Conservation (phyloP, 495 filamentous ascomycete species). For the Umbilicaria muhlenbergii region DNA sequence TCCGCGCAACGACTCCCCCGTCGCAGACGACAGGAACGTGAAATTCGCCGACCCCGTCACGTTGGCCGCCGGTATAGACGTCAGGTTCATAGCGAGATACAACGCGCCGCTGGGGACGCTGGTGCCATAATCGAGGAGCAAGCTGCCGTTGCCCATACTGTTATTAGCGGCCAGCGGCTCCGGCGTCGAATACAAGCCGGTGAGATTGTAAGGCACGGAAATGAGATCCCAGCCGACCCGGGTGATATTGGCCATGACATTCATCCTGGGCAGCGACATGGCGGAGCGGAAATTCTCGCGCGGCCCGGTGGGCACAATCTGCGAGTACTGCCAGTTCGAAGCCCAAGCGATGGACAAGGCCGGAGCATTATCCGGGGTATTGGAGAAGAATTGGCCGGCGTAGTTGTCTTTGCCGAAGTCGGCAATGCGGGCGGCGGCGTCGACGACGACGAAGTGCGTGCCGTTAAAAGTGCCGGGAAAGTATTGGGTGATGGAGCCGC, state of each 20-base stretch:
- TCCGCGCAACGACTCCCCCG: conserved; percentile 29
- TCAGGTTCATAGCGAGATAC: conserved; percentile 29
- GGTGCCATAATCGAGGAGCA: conserved; percentile 24
- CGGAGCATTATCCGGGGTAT: conserved; percentile 21
- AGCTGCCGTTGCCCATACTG: conserved; percentile 20
- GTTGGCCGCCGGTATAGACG: conserved; percentile 17
- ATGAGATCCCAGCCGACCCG: conserved; percentile 27
- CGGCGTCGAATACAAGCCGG: conserved; percentile 16
- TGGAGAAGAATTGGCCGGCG: conserved; percentile 37
- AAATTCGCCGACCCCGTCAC: conserved; percentile 29
- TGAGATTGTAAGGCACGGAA: conserved; percentile 22
- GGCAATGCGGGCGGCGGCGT: conserved; percentile 23
- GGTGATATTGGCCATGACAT: conserved; percentile 27
- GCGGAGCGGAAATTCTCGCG: conserved; percentile 33
- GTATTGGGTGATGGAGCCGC: conserved; percentile 34
- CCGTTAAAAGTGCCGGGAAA: conserved; percentile 36
- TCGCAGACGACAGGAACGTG: conserved; percentile 30
- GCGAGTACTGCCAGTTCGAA: conserved; percentile 44
- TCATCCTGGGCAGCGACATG: conserved; percentile 32
- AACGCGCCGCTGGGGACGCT: conserved; percentile 26
- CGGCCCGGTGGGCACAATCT: conserved; percentile 31
- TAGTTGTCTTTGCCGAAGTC: conserved; percentile 46
- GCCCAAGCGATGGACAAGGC: conserved; percentile 39
- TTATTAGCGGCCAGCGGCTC: conserved; percentile 13
- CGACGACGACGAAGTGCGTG: conserved; percentile 27